phyloP scores from a whole-genome alignment of 345 rosid species.

The Gossypium stocksii region DNA sequence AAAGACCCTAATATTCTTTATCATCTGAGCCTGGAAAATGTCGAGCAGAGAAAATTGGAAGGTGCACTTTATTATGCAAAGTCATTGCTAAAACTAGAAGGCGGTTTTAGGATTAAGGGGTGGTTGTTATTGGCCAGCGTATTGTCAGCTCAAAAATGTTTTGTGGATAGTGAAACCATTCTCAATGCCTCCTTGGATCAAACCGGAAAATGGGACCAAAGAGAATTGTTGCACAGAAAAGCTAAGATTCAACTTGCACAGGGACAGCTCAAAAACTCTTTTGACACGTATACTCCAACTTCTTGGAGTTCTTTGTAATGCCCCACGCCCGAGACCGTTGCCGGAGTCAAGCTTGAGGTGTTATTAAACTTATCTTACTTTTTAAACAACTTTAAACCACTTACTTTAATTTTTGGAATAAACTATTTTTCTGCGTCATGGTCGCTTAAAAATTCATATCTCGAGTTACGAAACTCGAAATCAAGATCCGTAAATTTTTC shows the following conservation, averaged over 20 bases:
- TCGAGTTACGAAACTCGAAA: too few relatives aligned
- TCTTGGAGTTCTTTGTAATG: too few relatives aligned
- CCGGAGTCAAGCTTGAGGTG: too few relatives aligned
- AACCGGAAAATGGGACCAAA: conserved; percentile 76
- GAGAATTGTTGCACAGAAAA: conserved; percentile 66
- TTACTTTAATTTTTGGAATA: too few relatives aligned
- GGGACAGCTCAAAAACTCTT: conserved; percentile 45
- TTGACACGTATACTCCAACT: conserved; percentile 59
- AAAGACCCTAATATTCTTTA: conserved; percentile 47
- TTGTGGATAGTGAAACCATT: conserved; percentile 50
- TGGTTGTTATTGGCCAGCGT: conserved; percentile 71
- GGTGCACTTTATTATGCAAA: conserved; percentile 48
- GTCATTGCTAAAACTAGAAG: conserved; percentile 45
- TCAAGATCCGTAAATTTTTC: too few relatives aligned
- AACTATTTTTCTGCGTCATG: too few relatives aligned
- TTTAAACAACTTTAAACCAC: too few relatives aligned
- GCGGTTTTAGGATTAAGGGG: conserved; percentile 49
- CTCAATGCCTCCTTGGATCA: conserved; percentile 61
- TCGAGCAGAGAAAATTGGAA: conserved; percentile 74
- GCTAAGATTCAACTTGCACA: conserved; percentile 70
- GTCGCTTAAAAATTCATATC: too few relatives aligned
- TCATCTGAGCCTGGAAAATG: conserved; percentile 60
- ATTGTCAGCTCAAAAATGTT: conserved; percentile 64
- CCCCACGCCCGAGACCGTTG: too few relatives aligned
- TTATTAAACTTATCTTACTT: too few relatives aligned